Conservation (phyloP, 495 filamentous ascomycete species). For the Talaromyces thailandensis region DNA sequence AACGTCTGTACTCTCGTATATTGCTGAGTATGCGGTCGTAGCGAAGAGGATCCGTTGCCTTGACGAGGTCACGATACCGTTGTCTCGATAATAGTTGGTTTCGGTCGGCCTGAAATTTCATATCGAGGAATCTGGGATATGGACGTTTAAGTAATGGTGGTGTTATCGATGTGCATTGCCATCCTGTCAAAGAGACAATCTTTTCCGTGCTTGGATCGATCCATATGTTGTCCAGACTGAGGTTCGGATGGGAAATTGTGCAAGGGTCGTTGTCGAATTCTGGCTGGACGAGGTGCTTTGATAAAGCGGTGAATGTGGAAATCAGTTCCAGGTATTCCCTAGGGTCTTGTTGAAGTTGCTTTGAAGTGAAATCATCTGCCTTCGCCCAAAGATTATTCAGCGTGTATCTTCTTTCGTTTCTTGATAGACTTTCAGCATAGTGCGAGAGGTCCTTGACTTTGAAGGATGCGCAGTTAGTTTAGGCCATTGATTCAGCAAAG, state of each 20-base stretch:
- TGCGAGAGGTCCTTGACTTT: constrained; percentile 15
- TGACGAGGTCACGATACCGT: background rate
- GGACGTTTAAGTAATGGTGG: background rate
- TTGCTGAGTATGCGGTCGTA: background rate
- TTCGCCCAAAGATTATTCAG: constrained; percentile 13
- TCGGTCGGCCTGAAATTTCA: background rate
- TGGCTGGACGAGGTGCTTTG: constrained; percentile 9
- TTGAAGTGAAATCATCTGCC: constrained; percentile 20
- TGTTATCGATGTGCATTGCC: constrained; percentile 11
- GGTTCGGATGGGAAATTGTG: constrained; percentile 20
- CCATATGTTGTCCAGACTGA: constrained; percentile 27
- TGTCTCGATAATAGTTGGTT: background rate
- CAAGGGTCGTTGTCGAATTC: constrained; percentile 9
- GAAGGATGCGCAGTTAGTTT: constrained; percentile 5
- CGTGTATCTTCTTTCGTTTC: constrained; percentile 24
- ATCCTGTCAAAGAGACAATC: constrained; percentile 23
- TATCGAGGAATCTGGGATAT: background rate
- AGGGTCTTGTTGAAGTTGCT: constrained; percentile 9
- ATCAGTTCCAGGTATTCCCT: constrained; percentile 10
- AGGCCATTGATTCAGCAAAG: constrained; percentile 3
- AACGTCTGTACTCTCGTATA: background rate
- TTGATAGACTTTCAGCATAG: constrained; percentile 18
- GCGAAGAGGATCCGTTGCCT: background rate
- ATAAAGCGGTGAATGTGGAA: constrained; percentile 10
- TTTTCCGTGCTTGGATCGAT: constrained; percentile 19